phyloP scores from a whole-genome alignment of 805 yeast species.

The Barnettozyma siamensis region DNA sequence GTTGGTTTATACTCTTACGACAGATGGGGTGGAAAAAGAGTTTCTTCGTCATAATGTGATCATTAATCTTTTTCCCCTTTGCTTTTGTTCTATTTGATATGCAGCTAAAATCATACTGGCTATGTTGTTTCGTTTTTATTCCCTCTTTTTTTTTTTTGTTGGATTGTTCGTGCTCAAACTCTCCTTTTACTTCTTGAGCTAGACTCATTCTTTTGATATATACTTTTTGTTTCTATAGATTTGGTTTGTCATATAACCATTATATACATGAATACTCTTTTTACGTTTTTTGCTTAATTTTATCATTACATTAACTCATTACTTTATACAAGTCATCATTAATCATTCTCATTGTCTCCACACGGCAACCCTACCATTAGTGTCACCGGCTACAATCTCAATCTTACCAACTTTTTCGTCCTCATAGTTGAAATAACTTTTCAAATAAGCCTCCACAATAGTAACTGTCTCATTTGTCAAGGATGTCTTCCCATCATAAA shows the following conservation, averaged over 20 bases:
- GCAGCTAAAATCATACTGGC: no score
- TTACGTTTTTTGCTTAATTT: neutral
- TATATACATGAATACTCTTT: no score
- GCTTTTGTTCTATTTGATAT: neutral
- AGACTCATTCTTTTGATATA: neutral
- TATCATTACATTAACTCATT: neutral
- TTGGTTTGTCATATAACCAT: neutral
- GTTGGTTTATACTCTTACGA: constrained; percentile 59
- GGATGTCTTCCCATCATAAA: constrained; percentile 15
- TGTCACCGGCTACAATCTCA: constrained; percentile 49
- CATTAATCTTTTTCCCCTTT: neutral
- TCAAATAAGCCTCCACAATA: constrained; percentile 30
- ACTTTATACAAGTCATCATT: no score
- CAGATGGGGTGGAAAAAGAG: constrained; percentile 39
- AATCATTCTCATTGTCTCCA: constrained; percentile 34
- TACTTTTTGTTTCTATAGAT: neutral
- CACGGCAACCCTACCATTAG: constrained; percentile 43
- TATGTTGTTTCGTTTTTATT: no score
- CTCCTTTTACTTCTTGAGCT: neutral
- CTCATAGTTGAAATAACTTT: constrained; percentile 27
- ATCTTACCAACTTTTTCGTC: constrained; percentile 34
- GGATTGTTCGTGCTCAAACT: neutral
- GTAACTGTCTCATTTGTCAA: constrained; percentile 22
- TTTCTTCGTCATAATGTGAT: neutral
- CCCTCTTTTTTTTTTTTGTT: no score